Evolutionary conservation across 164 flowering plant genomes (phyloP).

Genomic region (Pachysandra terminalis): DNA sequence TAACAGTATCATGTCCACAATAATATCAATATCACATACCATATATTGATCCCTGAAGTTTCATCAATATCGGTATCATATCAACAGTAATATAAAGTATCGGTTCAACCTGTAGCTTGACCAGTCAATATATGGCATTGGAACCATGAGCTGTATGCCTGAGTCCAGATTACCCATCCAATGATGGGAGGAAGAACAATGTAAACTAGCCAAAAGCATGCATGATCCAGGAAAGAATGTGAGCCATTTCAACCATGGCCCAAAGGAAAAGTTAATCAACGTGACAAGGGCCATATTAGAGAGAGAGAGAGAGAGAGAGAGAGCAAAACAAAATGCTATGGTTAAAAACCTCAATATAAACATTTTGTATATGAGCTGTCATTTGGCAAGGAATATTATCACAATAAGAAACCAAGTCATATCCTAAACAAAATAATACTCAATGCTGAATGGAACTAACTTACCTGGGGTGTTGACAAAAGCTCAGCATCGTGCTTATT

Average conservation of each 20-base stretch:
- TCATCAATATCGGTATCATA: no score
- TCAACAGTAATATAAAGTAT: no score
- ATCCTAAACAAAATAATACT: not conserved
- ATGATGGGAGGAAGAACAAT: not conserved
- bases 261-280: no score
- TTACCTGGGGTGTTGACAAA: constrained; percentile 82
- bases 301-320: no score
- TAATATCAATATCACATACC: no score
- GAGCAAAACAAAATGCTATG: not conserved
- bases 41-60: no score
- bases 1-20: no score
- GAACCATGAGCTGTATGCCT: no score
- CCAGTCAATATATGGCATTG: no score
- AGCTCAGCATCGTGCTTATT: constrained; percentile 50
- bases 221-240: not conserved
- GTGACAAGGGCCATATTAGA: no score
- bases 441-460: constrained; percentile 3
- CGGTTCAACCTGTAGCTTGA: no score
- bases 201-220: not conserved
- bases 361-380: not conserved
- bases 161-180: no score
- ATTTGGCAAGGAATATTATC: constrained; percentile 2
- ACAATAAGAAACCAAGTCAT: not conserved
- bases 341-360: not conserved
- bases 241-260: not conserved